Conservation (phyloP, 2,329 filamentous ascomycete genomes). For the Phoma sp. region DNA sequence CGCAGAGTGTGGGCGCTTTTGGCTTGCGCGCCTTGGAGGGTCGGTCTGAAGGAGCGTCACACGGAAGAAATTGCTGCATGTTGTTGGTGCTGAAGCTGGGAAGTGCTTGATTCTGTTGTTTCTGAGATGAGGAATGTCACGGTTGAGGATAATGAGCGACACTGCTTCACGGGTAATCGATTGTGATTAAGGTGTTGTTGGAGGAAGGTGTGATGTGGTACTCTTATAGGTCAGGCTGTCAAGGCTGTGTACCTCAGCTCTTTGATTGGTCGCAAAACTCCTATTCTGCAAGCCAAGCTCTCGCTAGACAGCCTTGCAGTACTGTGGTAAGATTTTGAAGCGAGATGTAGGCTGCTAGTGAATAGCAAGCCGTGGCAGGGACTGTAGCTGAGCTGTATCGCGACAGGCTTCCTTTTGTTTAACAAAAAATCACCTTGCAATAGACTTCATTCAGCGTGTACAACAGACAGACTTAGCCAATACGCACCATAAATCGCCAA, state of each 20-base stretch:
- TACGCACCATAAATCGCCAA: too few relatives aligned
- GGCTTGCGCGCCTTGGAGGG: conserved; percentile 19
- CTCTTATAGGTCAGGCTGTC: background rate
- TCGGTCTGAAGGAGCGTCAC: background rate
- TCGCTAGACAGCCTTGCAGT: background rate
- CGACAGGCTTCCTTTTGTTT: too few relatives aligned
- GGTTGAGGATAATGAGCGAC: background rate
- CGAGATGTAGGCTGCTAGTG: too few relatives aligned
- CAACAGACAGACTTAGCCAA: too few relatives aligned
- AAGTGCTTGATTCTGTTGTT: background rate
- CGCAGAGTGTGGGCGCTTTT: conserved; percentile 30
- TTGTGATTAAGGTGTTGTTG: background rate
- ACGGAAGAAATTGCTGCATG: background rate
- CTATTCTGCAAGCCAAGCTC: background rate
- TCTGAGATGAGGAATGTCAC: background rate
- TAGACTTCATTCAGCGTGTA: too few relatives aligned
- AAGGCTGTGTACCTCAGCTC: background rate
- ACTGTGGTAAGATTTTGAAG: too few relatives aligned
- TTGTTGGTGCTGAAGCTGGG: background rate
- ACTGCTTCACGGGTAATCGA: background rate
- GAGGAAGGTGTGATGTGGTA: background rate
- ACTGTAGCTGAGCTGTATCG: too few relatives aligned
- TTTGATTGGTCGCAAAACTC: background rate
- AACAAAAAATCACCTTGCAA: too few relatives aligned
- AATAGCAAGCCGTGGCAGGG: too few relatives aligned